phyloP scores from a whole-genome alignment of 2,329 filamentous ascomycete species.

The Aquanectria penicillioides region DNA sequence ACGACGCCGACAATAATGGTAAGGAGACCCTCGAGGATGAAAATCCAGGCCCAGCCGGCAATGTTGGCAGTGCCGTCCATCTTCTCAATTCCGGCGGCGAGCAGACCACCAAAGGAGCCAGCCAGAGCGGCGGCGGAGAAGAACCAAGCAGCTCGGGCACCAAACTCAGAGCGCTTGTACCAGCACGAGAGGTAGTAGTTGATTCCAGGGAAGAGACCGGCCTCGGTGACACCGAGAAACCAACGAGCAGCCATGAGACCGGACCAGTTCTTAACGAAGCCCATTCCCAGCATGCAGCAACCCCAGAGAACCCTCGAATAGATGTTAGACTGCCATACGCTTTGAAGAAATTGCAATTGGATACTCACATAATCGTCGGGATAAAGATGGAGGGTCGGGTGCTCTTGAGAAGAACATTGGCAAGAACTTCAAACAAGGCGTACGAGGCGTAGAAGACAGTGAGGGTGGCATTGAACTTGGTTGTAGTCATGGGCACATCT shows the following conservation, averaged over 20 bases:
- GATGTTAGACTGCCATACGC: slow-evolving; percentile 29
- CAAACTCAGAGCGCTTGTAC: slow-evolving; percentile 84
- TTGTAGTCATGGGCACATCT: slow-evolving; percentile 70
- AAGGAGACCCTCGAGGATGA: slow-evolving; percentile 75
- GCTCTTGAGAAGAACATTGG: slow-evolving; percentile 83
- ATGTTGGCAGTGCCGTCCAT: slow-evolving; percentile 72
- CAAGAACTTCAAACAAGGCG: slow-evolving; percentile 79
- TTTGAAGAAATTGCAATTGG: not conserved
- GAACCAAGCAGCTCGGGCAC: slow-evolving; percentile 82
- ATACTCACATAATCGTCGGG: slow-evolving; percentile 78
- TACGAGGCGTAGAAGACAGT: slow-evolving; percentile 92
- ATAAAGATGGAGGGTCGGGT: slow-evolving; percentile 82
- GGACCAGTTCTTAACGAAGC: slow-evolving; percentile 70
- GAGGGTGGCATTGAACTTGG: slow-evolving; percentile 78
- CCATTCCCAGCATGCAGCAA: slow-evolving; percentile 74
- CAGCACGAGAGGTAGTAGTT: slow-evolving; percentile 86
- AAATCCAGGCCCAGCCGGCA: slow-evolving; percentile 72
- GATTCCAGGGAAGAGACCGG: slow-evolving; percentile 79
- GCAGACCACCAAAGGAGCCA: slow-evolving; percentile 79
- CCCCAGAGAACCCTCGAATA: slow-evolving; percentile 70
- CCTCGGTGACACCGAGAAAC: slow-evolving; percentile 79
- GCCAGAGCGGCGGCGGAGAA: slow-evolving; percentile 85
- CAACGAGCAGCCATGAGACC: slow-evolving; percentile 73
- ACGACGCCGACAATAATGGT: slow-evolving; percentile 75
- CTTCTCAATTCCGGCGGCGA: slow-evolving; percentile 76